Evolutionary conservation across 805 yeast species (phyloP).

Genomic region (Isabelozyma pseudorhagii): DNA sequence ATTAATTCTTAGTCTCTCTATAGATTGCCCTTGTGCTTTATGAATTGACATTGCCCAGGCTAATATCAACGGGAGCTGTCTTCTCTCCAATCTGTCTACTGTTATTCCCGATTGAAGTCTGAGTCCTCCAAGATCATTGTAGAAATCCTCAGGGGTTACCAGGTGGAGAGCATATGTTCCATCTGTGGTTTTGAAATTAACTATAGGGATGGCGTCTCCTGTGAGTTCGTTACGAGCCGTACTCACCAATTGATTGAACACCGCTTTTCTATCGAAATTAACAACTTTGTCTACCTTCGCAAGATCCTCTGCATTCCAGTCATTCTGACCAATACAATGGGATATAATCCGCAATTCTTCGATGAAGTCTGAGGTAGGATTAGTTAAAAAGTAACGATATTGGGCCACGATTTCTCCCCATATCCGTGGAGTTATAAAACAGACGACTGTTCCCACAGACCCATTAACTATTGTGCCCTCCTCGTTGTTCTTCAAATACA

Average conservation of each 20-base stretch:
- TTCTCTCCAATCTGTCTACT: slow-evolving; percentile 36
- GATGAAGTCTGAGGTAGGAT: slow-evolving; percentile 15
- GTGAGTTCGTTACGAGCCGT: slow-evolving; percentile 18
- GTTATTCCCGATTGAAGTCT: slow-evolving; percentile 32
- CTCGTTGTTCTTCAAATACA: slow-evolving; percentile 75
- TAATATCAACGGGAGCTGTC: slow-evolving; percentile 65
- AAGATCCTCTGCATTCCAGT: slow-evolving; percentile 15
- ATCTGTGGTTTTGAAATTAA: slow-evolving; percentile 38
- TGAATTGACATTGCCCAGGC: slow-evolving; percentile 87
- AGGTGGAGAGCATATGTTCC: slow-evolving; percentile 25
- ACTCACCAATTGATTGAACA: slow-evolving; percentile 16
- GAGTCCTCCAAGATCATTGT: slow-evolving; percentile 21
- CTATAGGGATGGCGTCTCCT: slow-evolving; percentile 39
- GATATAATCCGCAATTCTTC: slow-evolving; percentile 21
- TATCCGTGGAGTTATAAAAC: slow-evolving; percentile 37
- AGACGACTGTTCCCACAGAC: slow-evolving; percentile 73
- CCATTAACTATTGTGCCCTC: slow-evolving; percentile 86
- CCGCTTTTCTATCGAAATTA: slow-evolving; percentile 22
- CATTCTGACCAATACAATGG: slow-evolving; percentile 18
- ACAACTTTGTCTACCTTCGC: slow-evolving; percentile 11
- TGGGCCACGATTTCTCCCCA: slow-evolving; percentile 14
- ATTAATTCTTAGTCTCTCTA: slow-evolving; percentile 68
- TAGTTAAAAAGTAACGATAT: slow-evolving; percentile 5
- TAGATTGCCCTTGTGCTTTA: slow-evolving; percentile 83
- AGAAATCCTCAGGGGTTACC: slow-evolving; percentile 33